Conservation (phyloP, 371 early-diverging fungal genomes). For the Catenaria anguillulae region DNA sequence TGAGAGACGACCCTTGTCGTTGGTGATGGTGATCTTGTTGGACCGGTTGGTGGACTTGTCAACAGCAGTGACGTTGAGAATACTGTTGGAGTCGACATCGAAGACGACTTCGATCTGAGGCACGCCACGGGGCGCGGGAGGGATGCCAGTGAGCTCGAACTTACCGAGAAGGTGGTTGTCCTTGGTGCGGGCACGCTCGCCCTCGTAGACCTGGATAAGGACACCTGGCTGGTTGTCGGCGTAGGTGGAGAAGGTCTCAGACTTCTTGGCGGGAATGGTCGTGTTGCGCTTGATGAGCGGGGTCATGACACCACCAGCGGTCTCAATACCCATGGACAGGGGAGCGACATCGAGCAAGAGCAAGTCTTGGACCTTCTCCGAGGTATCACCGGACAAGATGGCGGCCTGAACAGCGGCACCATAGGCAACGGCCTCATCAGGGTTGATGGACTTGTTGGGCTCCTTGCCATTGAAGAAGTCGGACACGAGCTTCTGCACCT, state of each 20-base stretch:
- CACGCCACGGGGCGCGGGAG: conserved; percentile 91
- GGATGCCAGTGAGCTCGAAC: conserved; percentile 91
- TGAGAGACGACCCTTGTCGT: conserved; percentile 94
- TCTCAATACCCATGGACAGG: conserved; percentile 71
- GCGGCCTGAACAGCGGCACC: conserved; percentile 98
- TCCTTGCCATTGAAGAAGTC: conserved; percentile 97
- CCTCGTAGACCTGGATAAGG: conserved; percentile 94
- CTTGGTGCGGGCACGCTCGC: conserved; percentile 90
- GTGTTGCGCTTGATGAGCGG: conserved; percentile 93
- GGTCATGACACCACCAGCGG: conserved; percentile 96
- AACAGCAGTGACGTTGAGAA: conserved; percentile 83
- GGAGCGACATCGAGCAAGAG: conserved; percentile 56
- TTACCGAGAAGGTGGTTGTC: conserved; percentile 93
- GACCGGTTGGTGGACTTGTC: conserved; percentile 89
- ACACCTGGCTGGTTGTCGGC: conserved; percentile 97
- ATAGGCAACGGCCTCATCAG: conserved; percentile 97
- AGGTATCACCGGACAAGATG: conserved; percentile 77
- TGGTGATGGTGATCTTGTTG: conserved; percentile 94
- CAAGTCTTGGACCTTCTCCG: conserved; percentile 74
- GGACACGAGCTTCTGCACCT: conserved; percentile 92
- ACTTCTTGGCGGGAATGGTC: conserved; percentile 93
- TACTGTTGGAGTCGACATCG: conserved; percentile 96
- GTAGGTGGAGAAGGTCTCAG: conserved; percentile 95
- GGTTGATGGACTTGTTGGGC: conserved; percentile 93
- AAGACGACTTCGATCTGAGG: conserved; percentile 97